Evolutionary conservation across 345 rosid genomes (phyloP).

Genomic region (Pseudoturritis turrita): DNA sequence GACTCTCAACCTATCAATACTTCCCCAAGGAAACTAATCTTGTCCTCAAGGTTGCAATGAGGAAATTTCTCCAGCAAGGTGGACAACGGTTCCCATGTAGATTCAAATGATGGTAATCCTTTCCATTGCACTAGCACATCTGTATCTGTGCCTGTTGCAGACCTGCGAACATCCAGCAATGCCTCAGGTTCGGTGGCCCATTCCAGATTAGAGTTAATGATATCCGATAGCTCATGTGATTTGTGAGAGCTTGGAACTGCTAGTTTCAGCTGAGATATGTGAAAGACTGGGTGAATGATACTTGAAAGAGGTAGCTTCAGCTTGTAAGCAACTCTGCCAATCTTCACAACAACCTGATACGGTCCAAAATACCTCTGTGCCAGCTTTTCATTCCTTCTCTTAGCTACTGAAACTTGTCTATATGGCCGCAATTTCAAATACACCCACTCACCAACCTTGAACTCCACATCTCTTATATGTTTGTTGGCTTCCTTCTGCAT

Average conservation of each 20-base stretch:
- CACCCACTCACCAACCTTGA: accelerated
- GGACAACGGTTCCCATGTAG: too few relatives aligned
- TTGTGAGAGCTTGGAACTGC: accelerated
- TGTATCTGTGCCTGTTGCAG: too few relatives aligned
- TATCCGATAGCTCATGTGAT: too few relatives aligned
- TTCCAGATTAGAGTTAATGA: too few relatives aligned
- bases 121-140: too few relatives aligned
- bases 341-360: accelerated
- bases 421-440: background rate
- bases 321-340: background rate
- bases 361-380: background rate
- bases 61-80: too few relatives aligned
- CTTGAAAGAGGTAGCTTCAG: accelerated
- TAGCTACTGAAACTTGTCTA: accelerated
- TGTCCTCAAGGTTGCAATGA: too few relatives aligned
- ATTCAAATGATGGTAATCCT: too few relatives aligned
- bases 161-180: too few relatives aligned
- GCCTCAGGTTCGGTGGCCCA: too few relatives aligned
- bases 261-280: background rate
- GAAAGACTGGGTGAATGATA: background rate
- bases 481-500: background rate
- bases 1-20: too few relatives aligned
- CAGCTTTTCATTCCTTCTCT: background rate
- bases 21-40: too few relatives aligned
- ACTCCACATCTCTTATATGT: background rate